Evolutionary conservation across 1,284 basidiomycete genomes (phyloP).

Genomic region (Anthracocystis setariae): DNA sequence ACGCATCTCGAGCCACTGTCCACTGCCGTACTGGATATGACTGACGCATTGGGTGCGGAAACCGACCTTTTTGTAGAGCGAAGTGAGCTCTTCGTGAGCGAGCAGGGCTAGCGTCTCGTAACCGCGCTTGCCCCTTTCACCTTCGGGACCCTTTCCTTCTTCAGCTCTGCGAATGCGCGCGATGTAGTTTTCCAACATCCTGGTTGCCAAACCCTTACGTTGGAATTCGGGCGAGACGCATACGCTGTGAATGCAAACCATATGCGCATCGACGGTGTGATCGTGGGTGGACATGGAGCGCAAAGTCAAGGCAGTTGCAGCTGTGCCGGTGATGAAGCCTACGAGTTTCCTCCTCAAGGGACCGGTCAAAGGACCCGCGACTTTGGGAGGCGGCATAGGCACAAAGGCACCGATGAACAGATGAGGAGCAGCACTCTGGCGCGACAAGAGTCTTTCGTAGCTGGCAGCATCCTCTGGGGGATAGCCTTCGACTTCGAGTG

Average conservation of each 20-base stretch:
- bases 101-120: slow-evolving; percentile 63
- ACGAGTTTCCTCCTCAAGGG: slow-evolving; percentile 53
- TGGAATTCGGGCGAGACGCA: slow-evolving; percentile 55
- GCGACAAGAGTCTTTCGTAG: slow-evolving; percentile 51
- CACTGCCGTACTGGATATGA: slow-evolving; percentile 55
- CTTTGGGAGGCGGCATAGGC: slow-evolving; percentile 54
- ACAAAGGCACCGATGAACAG: slow-evolving; percentile 63
- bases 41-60: slow-evolving; percentile 59
- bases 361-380: slow-evolving; percentile 56
- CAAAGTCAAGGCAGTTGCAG: slow-evolving; percentile 57
- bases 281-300: slow-evolving; percentile 58
- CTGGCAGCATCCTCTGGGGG: slow-evolving; percentile 58
- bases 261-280: slow-evolving; percentile 51
- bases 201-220: slow-evolving; percentile 51
- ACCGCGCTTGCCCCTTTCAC: slow-evolving; percentile 44
- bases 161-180: slow-evolving; percentile 45
- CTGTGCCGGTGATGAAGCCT: slow-evolving; percentile 59
- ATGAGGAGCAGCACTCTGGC: slow-evolving; percentile 60
- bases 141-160: slow-evolving; percentile 44
- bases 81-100: slow-evolving; percentile 56
- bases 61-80: slow-evolving; percentile 57
- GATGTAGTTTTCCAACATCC: slow-evolving; percentile 57
- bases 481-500: slow-evolving; percentile 48
- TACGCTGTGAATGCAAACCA: slow-evolving; percentile 65
- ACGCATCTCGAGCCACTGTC: slow-evolving; percentile 65